These are phyloP conservation scores for Salix purpurea DNA, from an alignment of 345 rosid species.

Conservation along the genomic window DNA sequence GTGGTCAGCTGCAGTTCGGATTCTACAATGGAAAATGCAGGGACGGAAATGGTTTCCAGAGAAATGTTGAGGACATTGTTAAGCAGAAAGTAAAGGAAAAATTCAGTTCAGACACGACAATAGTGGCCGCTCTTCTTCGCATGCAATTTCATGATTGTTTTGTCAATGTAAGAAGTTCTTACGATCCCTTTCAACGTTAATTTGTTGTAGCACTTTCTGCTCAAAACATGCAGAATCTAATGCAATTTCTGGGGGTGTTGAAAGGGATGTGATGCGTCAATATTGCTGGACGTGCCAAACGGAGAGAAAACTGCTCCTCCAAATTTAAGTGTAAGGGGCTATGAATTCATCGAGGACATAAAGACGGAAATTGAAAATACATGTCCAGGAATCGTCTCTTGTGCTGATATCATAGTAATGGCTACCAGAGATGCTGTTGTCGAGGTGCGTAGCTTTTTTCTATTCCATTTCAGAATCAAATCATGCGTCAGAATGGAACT, in stretches of 20 bases:
- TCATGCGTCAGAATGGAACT: background rate
- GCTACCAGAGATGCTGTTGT: conserved; percentile 60
- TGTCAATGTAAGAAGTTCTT: conserved; percentile 27
- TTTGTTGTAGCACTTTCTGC: background rate
- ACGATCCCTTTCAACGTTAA: background rate
- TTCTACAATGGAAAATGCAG: conserved; percentile 36
- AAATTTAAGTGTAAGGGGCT: conserved; percentile 36
- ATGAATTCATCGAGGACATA: conserved; percentile 33
- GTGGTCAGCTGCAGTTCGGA: conserved; percentile 26
- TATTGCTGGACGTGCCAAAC: conserved; percentile 30
- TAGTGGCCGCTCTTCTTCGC: conserved; percentile 45
- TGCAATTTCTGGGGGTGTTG: background rate
- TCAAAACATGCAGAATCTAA: too few relatives aligned
- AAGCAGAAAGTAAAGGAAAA: background rate
- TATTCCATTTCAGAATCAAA: background rate
- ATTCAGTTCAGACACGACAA: conserved; percentile 8
- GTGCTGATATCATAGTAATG: conserved; percentile 54
- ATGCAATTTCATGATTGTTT: conserved; percentile 54
- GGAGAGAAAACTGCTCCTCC: conserved; percentile 38
- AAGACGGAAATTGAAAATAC: conserved; percentile 33
- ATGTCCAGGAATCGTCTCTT: conserved; percentile 51
- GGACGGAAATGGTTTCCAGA: too few relatives aligned
- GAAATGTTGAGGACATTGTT: conserved; percentile 39
- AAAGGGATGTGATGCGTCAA: conserved; percentile 50
- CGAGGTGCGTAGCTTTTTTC: conserved; percentile 23